Percentiles rank a stretch among this genome's conserved stretches.
Evolutionary conservation across 495 filamentous ascomycete genomes (phyloP).

Genomic region (Paragyromitra xinjiangensis): DNA sequence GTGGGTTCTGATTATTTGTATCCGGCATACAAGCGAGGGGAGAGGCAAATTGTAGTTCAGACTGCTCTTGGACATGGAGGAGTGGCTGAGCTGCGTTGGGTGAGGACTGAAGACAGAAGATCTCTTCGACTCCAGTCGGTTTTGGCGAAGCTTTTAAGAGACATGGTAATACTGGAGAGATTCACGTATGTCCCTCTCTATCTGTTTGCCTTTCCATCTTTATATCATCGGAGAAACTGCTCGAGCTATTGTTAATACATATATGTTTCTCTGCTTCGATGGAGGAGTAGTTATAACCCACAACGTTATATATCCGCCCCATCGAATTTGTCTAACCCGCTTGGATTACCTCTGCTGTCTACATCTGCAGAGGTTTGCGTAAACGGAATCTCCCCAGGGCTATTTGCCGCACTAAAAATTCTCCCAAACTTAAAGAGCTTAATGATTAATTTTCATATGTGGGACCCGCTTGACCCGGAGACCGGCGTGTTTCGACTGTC

Average conservation of each 20-base stretch:
- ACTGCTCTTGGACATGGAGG: constrained; percentile 10
- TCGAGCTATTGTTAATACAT: neutral
- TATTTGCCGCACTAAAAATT: constrained; percentile 26
- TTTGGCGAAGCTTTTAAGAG: constrained; percentile 12
- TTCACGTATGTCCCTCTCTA: constrained; percentile 27
- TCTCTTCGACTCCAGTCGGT: constrained; percentile 1
- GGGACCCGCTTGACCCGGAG: constrained; percentile 29
- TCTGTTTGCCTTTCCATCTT: neutral
- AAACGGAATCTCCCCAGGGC: constrained; percentile 26
- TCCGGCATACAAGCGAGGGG: neutral
- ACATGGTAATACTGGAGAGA: constrained; percentile 17
- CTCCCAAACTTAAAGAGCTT: constrained; percentile 34
- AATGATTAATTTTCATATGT: constrained; percentile 32
- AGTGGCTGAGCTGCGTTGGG: constrained; percentile 21
- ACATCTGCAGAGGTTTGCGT: neutral
- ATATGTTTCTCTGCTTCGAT: neutral
- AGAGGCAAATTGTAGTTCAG: constrained; percentile 17
- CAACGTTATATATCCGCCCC: constrained; percentile 21
- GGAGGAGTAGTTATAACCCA: constrained; percentile 40
- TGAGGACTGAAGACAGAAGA: constrained; percentile 9
- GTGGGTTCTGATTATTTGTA: neutral
- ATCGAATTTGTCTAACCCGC: neutral
- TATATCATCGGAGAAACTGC: neutral
- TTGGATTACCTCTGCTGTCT: neutral
- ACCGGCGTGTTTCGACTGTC: neutral